Conservation (phyloP, 106 monocot species). For the Narthecium ossifragum region DNA sequence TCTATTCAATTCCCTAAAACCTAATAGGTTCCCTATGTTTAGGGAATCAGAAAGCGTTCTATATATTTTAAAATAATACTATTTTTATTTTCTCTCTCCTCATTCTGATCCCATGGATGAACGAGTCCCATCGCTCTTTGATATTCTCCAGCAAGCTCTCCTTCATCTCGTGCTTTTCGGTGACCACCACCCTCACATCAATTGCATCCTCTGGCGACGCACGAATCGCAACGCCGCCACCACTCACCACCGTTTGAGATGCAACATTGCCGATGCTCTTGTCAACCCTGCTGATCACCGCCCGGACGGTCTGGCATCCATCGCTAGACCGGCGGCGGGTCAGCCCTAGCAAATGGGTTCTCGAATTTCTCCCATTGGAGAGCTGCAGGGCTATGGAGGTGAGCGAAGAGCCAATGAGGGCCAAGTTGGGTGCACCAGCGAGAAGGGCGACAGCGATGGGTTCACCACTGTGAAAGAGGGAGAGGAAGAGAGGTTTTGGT, state of each 20-base stretch:
- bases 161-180: conserved; percentile 52
- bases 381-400: background rate
- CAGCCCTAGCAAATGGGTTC: background rate
- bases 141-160: conserved; percentile 40
- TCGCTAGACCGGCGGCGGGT: background rate
- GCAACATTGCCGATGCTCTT: conserved; percentile 10
- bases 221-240: background rate
- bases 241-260: background rate
- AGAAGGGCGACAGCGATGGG: no score
- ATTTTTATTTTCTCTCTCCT: no score
- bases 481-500: no score
- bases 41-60: no score
- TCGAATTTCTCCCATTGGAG: background rate
- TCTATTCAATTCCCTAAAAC: no score
- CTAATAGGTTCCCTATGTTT: no score
- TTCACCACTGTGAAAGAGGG: no score
- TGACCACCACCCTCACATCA: conserved; percentile 59
- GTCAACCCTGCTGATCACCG: conserved; percentile 31
- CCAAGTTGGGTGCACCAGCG: no score
- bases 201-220: conserved; percentile 2
- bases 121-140: conserved; percentile 43
- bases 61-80: no score
- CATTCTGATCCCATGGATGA: conserved; percentile 49
- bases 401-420: background rate
- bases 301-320: conserved; percentile 15